Evolutionary conservation across 352 stramenopile species (phyloP).

Genomic region (Aphanomyces cochlioides): DNA sequence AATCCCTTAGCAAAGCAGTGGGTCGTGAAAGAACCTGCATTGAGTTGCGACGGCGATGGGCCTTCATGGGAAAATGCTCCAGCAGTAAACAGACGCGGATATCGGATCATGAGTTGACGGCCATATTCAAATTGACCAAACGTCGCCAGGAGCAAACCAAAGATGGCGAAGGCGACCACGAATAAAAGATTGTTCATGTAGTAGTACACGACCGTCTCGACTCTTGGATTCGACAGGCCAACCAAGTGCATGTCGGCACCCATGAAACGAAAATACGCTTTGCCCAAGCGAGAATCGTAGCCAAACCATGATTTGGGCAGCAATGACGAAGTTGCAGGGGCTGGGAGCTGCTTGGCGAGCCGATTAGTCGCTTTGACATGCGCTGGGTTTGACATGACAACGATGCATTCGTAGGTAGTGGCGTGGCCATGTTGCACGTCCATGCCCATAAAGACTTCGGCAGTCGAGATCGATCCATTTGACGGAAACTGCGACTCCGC

Average conservation of each 20-base stretch:
- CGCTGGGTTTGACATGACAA: neutral
- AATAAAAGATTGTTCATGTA: neutral
- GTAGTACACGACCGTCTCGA: slow-evolving; percentile 15
- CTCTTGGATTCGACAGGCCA: neutral
- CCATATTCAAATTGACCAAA: slow-evolving; percentile 14
- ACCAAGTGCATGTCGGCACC: slow-evolving; percentile 7
- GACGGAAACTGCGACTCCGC: neutral
- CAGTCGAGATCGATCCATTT: neutral
- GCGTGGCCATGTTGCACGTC: slow-evolving; percentile 1
- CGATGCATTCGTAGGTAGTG: slow-evolving; percentile 25
- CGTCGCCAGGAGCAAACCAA: neutral
- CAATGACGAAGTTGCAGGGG: no score
- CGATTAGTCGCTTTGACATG: neutral
- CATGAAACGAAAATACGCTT: neutral
- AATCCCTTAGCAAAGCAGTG: slow-evolving; percentile 20
- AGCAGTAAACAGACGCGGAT: slow-evolving; percentile 8
- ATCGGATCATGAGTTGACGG: slow-evolving; percentile 8
- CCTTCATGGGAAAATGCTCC: slow-evolving; percentile 6
- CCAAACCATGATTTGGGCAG: neutral
- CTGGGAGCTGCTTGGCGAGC: neutral
- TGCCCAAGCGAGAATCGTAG: slow-evolving; percentile 8
- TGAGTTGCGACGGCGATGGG: neutral
- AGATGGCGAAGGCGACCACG: slow-evolving; percentile 5
- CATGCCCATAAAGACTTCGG: slow-evolving; percentile 14
- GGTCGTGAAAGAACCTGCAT: neutral